A percentile compares a stretch with the other conserved stretches of the same genome.
Evolutionary conservation across 352 stramenopile species (phyloP).

Genomic region (Phytophthora crassamura): DNA sequence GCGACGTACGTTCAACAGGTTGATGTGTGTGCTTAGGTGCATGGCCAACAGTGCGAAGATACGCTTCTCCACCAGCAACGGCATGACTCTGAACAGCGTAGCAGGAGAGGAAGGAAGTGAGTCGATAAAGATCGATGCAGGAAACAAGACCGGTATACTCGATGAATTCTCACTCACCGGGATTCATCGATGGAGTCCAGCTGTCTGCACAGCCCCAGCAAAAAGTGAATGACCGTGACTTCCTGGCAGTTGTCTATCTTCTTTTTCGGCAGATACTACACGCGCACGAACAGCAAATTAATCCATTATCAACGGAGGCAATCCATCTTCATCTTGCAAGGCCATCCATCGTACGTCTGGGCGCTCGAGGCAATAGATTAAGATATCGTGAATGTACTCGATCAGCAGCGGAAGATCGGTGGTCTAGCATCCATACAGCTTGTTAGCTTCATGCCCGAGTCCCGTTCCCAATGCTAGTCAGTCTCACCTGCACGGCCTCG

Average conservation of each 20-base stretch:
- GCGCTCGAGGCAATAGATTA: slow-evolving; percentile 80
- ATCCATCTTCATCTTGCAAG: no score
- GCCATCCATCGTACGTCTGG: slow-evolving; percentile 47
- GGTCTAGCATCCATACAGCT: slow-evolving; percentile 48
- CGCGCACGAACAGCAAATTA: slow-evolving; percentile 1
- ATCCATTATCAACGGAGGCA: not conserved
- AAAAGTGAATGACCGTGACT: slow-evolving; percentile 89
- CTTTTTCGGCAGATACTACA: slow-evolving; percentile 74
- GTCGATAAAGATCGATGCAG: not conserved
- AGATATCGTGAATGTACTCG: slow-evolving; percentile 88
- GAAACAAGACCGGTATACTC: not conserved
- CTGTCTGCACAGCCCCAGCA: slow-evolving; percentile 83
- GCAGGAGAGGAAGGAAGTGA: not conserved
- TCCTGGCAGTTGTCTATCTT: slow-evolving; percentile 85
- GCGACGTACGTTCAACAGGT: slow-evolving; percentile 49
- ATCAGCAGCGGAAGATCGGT: slow-evolving; percentile 91
- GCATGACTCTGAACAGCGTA: slow-evolving; percentile 70
- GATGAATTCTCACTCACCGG: slow-evolving; percentile 36
- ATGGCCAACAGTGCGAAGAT: slow-evolving; percentile 81
- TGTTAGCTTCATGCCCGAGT: not conserved
- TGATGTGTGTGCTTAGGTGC: slow-evolving; percentile 75
- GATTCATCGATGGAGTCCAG: slow-evolving; percentile 88
- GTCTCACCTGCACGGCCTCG: slow-evolving; percentile 80
- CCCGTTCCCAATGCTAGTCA: not conserved
- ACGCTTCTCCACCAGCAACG: slow-evolving; percentile 79